Conservation (phyloP, 108 stramenopile species). For the Aurantiochytrium sp. region DNA sequence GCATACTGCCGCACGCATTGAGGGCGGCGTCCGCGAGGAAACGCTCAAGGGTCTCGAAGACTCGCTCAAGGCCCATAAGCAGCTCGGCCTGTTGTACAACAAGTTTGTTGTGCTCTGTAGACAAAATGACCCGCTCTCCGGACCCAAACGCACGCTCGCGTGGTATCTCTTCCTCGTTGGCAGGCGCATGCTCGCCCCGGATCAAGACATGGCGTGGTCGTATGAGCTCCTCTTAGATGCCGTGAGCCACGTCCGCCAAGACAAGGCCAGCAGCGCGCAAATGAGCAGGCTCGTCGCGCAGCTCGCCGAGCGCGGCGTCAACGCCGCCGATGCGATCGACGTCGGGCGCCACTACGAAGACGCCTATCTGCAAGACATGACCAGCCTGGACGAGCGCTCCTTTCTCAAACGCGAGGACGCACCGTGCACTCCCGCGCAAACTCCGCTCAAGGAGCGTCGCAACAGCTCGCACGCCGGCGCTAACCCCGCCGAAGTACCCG, state of each 20-base stretch:
- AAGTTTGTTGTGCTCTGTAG: neutral
- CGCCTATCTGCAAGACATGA: neutral
- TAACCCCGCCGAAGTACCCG: neutral
- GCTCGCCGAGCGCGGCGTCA: neutral
- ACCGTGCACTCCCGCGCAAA: neutral
- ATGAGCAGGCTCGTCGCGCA: neutral
- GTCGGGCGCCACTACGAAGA: neutral
- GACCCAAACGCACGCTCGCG: neutral
- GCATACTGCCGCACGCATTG: neutral
- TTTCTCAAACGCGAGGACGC: neutral
- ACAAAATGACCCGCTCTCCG: neutral
- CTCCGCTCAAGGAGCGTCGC: neutral
- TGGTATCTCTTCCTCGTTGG: slow-evolving; percentile 17
- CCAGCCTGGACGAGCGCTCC: neutral
- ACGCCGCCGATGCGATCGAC: neutral
- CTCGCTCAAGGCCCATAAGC: neutral
- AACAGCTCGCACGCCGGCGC: neutral
- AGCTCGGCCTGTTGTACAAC: neutral
- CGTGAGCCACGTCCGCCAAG: neutral
- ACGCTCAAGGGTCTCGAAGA: neutral
- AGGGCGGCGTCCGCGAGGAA: neutral
- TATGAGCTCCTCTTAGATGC: neutral
- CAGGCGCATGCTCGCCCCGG: neutral
- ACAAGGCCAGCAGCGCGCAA: neutral
- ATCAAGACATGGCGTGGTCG: neutral